Evolutionary conservation across 2,329 filamentous ascomycete genomes (phyloP), one percentile per base, ranked within the genome.

Genomic region (Westerdykella ornata): DNA sequence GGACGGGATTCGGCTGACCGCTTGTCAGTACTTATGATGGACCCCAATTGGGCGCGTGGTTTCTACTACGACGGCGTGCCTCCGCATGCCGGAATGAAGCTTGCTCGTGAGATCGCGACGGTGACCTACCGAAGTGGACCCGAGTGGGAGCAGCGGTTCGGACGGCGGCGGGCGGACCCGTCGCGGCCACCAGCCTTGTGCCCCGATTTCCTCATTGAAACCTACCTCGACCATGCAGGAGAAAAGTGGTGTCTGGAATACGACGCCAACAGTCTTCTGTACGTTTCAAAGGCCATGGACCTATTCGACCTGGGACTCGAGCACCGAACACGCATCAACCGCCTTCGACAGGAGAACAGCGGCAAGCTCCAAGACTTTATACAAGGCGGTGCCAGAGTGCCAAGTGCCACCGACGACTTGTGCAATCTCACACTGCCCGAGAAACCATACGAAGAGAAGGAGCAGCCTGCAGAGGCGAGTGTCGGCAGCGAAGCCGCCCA

Each of bases 201-300:
- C 57, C 89, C 92, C 0, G 92, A 98, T 62, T 98, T 97, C 60
- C 74, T 98, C 17, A 95, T 98, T 52, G 92, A 98, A 69, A 98
- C 92, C 0, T 98, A 98, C 62, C 78, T 98, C 14, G 92, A 98
- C 66, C 92, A 98, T 59, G 92, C 92, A 0, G 92, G 92, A 15
- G 92, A 98, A 71, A 98, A 98, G 67, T 98, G 94, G 73, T 96
- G 88, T 62, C 75, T 98, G 18, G 89, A 92, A 49, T 97, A 97
- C 63, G 92, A 98, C 58, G 81, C 92, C 18, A 98, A 98, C 68
- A 95, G 88, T 59, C 71, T 97, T 30, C 73, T 98, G 2, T 98
- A 98, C 65, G 87, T 98, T 42, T 94, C 88, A 65, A 98, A 98
- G 69, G 92, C 92, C 4, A 98, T 98, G 92, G 92, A 98, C 61